Conservation (phyloP, 768 basidiomycete species). For the Suillus weaverae region DNA sequence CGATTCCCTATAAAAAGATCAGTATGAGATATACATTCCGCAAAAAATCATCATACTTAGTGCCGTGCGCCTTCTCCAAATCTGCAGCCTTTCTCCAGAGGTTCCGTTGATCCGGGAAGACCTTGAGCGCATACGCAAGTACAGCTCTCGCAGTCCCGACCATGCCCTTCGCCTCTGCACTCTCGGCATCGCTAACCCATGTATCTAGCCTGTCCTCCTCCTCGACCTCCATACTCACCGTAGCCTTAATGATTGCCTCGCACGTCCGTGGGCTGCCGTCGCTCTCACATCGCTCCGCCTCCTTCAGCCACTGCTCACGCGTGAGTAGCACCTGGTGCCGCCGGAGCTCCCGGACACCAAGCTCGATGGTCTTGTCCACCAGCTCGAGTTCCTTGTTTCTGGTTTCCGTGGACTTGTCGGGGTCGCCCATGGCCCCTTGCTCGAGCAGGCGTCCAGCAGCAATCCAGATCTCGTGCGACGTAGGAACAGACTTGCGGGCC, state of each 20-base stretch:
- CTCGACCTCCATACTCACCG: conserved; percentile 89
- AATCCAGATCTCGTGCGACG: conserved; percentile 98
- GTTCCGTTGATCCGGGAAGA: conserved; percentile 82
- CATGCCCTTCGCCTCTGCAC: conserved; percentile 68
- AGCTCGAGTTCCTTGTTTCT: conserved; percentile 63
- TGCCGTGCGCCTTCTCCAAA: conserved; percentile 89
- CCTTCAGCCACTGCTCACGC: conserved; percentile 94
- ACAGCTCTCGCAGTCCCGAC: conserved; percentile 87
- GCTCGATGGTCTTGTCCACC: conserved; percentile 89
- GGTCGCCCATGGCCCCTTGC: conserved; percentile 61
- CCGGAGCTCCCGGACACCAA: conserved; percentile 75
- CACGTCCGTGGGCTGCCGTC: conserved; percentile 86
- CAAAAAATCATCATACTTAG: conserved; percentile 46
- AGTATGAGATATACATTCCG: conserved; percentile 3
- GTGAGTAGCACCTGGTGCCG: conserved; percentile 81
- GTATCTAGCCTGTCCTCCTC: conserved; percentile 90
- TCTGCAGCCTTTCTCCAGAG: conserved; percentile 93
- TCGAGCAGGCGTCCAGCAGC: conserved; percentile 92
- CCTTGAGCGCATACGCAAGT: conserved; percentile 86
- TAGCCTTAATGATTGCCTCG: conserved; percentile 94
- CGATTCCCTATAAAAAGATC: conserved; percentile 54
- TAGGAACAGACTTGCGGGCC: conserved; percentile 91
- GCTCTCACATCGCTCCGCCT: conserved; percentile 87
- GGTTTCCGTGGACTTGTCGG: conserved; percentile 50
- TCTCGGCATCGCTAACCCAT: conserved; percentile 91